Evolutionary conservation across 768 basidiomycete genomes (phyloP).

Genomic region (Lactifluus pinguis): DNA sequence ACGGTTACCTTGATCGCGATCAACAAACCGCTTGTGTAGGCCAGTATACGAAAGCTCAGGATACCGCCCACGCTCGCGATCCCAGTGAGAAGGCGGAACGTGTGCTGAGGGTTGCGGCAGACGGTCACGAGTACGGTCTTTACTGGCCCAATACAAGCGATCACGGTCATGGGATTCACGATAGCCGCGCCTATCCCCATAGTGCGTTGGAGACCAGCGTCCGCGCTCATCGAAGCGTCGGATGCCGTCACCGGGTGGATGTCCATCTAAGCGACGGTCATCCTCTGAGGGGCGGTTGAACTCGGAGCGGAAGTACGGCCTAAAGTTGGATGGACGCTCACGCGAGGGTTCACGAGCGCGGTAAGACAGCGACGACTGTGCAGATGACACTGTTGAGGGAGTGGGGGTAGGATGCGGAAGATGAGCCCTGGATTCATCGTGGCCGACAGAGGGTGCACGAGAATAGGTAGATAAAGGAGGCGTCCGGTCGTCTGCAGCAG

Average conservation of each 20-base stretch:
- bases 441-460: slow-evolving; percentile 1
- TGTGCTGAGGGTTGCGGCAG: neutral
- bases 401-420: neutral
- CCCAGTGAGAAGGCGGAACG: neutral
- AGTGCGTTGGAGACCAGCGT: slow-evolving; percentile 8
- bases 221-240: slow-evolving; percentile 9
- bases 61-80: slow-evolving; percentile 10
- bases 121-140: slow-evolving; percentile 9
- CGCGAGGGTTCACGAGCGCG: slow-evolving; percentile 15
- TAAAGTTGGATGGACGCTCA: slow-evolving; percentile 3
- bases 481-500: neutral
- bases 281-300: slow-evolving; percentile 17
- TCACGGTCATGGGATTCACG: slow-evolving; percentile 16
- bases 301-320: slow-evolving; percentile 19
- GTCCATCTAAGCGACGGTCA: slow-evolving; percentile 9
- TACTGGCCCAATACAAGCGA: slow-evolving; percentile 6
- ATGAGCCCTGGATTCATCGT: slow-evolving; percentile 1
- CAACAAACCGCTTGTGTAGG: slow-evolving; percentile 8
- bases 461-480: slow-evolving; percentile 9
- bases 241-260: neutral
- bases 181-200: slow-evolving; percentile 6
- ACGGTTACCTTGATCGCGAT: slow-evolving; percentile 10
- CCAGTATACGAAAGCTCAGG: neutral
- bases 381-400: neutral
- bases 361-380: neutral